These are phyloP conservation scores for Phytophthora pseudosyringae DNA, from an alignment of 352 stramenopile species.

Conservation along the genomic window DNA sequence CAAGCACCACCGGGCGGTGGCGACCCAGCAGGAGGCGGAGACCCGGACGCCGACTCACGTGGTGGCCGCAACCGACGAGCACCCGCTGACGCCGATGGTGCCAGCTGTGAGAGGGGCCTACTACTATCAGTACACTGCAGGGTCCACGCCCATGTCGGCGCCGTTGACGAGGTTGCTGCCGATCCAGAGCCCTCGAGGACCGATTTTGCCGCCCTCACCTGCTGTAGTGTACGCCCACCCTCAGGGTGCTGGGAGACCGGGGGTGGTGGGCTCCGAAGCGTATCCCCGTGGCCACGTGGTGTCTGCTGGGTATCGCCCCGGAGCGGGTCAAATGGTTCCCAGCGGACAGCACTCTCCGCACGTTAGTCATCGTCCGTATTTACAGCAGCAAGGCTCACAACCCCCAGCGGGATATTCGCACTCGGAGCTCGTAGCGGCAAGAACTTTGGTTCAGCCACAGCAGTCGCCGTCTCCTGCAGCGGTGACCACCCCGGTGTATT, in stretches of 20 bases:
- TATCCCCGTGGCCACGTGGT: conserved; percentile 17
- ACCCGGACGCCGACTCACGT: background rate
- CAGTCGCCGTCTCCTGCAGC: background rate
- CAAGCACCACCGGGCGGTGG: conserved; percentile 17
- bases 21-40: conserved; percentile 7
- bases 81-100: conserved; percentile 1
- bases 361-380: conserved; percentile 12
- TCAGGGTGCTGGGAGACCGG: conserved; percentile 1
- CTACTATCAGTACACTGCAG: background rate
- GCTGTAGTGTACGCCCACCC: conserved; percentile 1
- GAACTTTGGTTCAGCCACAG: conserved; percentile 32
- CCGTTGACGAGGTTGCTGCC: conserved; percentile 13
- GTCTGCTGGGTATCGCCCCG: conserved; percentile 11
- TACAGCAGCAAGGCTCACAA: conserved; percentile 21
- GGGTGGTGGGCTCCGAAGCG: conserved; percentile 3
- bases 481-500: conserved; percentile 6
- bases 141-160: conserved; percentile 3
- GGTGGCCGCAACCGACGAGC: background rate
- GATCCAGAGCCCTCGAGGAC: conserved; percentile 21
- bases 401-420: conserved; percentile 30
- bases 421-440: conserved; percentile 43
- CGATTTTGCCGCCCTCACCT: conserved; percentile 10
- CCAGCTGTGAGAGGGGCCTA: conserved; percentile 14
- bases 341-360: background rate
- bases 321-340: background rate